Conservation (phyloP, 148 eudicot species). For the Mesembryanthemum crystallinum region DNA sequence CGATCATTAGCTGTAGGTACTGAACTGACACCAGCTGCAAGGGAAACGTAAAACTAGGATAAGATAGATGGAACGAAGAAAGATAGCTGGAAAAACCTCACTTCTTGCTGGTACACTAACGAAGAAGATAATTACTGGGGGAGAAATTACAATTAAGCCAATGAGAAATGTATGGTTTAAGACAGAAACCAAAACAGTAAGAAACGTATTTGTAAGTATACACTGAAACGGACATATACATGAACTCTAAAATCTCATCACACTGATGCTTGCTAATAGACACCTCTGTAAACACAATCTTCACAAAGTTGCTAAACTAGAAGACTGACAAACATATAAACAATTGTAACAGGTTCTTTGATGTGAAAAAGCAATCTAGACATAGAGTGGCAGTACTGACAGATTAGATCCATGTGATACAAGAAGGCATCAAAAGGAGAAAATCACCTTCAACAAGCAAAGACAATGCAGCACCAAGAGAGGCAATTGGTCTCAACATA, state of each 20-base stretch:
- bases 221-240: not conserved
- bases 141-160: too few relatives aligned
- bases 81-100: not conserved
- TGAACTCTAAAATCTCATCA: not conserved
- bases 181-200: not conserved
- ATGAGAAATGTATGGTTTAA: not conserved
- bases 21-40: slow-evolving; percentile 88
- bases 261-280: not conserved
- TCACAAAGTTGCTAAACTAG: not conserved
- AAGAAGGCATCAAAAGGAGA: slow-evolving; percentile 7
- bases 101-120: not conserved
- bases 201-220: not conserved
- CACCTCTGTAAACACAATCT: not conserved
- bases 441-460: slow-evolving; percentile 80
- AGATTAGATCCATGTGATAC: not conserved
- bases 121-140: not conserved
- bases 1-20: slow-evolving; percentile 90
- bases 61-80: slow-evolving; percentile 8
- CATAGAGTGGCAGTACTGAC: too few relatives aligned
- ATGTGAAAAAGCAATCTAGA: not conserved
- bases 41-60: slow-evolving; percentile 12
- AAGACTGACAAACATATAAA: not conserved
- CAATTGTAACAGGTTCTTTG: not conserved
- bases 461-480: slow-evolving; percentile 69
- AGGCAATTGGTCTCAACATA: slow-evolving; percentile 70